Percentiles rank a stretch among this genome's conserved stretches.
Evolutionary conservation across 1,139 yeast genomes (phyloP).

Genomic region (Hansenula lynferdii): DNA sequence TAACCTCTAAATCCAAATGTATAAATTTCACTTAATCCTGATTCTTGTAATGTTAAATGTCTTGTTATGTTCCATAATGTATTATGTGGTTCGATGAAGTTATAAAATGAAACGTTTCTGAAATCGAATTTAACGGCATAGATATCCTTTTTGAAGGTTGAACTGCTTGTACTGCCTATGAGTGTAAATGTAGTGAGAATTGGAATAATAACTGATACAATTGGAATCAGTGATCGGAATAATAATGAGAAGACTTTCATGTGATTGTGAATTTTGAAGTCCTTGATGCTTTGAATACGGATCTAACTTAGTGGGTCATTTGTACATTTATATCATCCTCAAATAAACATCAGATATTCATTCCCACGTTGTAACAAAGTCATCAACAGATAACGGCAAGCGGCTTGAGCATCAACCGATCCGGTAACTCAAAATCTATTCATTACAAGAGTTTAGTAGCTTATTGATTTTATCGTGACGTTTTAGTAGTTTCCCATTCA

Average conservation of each 20-base stretch:
- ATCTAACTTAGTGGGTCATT: too few relatives aligned
- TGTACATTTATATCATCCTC: too few relatives aligned
- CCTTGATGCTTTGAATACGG: too few relatives aligned
- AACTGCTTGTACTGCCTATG: background rate
- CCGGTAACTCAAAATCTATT: too few relatives aligned
- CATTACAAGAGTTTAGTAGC: too few relatives aligned
- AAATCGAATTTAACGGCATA: background rate
- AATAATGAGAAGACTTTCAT: background rate
- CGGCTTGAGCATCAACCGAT: too few relatives aligned
- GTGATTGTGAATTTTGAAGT: background rate
- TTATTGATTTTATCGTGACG: too few relatives aligned
- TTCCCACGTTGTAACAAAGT: too few relatives aligned
- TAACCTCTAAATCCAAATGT: background rate
- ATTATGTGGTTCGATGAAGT: background rate
- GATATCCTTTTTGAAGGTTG: background rate
- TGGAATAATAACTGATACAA: background rate
- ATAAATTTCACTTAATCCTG: constrained; percentile 1
- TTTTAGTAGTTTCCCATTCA: too few relatives aligned
- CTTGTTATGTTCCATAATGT: background rate
- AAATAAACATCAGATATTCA: too few relatives aligned
- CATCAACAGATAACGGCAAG: too few relatives aligned
- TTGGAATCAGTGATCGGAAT: background rate
- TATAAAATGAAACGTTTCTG: background rate
- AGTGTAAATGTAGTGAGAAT: background rate
- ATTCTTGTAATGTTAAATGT: background rate